A percentile compares a stretch with the other conserved stretches of the same genome.
phyloP scores from a whole-genome alignment of 345 rosid species.

The Excoecaria agallocha region DNA sequence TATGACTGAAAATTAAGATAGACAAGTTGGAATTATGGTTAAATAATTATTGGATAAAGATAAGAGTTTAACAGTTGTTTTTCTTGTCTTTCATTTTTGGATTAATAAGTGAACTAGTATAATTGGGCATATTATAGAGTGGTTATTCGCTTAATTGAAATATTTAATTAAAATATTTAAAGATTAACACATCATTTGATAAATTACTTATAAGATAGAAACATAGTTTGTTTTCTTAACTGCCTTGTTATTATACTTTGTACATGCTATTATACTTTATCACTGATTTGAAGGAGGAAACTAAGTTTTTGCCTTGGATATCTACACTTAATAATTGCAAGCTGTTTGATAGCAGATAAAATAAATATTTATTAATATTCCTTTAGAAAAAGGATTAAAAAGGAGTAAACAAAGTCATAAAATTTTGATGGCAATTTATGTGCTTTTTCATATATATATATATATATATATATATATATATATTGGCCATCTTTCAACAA shows the following conservation, averaged over 20 bases:
- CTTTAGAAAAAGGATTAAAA: conserved; percentile 8
- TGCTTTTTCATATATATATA: neutral
- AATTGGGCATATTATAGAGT: too few relatives aligned
- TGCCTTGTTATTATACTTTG: neutral
- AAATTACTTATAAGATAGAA: too few relatives aligned
- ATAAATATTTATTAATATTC: conserved; percentile 5
- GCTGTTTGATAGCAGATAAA: neutral
- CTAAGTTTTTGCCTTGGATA: neutral
- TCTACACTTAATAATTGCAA: neutral
- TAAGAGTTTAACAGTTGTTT: too few relatives aligned
- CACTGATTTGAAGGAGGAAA: neutral
- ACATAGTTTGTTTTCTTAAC: neutral
- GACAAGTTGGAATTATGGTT: neutral
- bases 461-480: neutral
- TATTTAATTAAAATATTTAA: too few relatives aligned
- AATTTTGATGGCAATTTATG: neutral
- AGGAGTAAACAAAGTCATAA: conserved; percentile 8
- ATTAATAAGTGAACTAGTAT: too few relatives aligned
- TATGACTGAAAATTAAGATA: neutral
- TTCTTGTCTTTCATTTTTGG: too few relatives aligned
- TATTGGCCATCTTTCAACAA: conserved; percentile 28
- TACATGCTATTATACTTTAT: too few relatives aligned
- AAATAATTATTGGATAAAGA: neutral
- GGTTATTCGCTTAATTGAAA: too few relatives aligned
- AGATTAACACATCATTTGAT: too few relatives aligned